Evolutionary conservation across 768 basidiomycete genomes (phyloP).

Genomic region (Crassisporium funariophilum): DNA sequence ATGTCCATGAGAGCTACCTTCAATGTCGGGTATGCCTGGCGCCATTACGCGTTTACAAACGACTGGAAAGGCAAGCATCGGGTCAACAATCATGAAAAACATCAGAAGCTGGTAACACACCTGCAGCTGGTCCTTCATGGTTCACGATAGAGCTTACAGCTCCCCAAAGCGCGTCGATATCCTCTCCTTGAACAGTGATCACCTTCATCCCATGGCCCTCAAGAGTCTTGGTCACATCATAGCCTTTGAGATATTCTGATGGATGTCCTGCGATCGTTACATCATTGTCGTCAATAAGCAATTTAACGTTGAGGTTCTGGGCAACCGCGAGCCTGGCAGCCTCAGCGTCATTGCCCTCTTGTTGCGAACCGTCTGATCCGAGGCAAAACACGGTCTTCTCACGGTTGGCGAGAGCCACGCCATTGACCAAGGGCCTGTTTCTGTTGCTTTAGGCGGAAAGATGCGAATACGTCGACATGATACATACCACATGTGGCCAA

Average conservation of each 20-base stretch:
- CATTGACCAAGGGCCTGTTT: constrained; percentile 74
- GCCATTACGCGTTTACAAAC: constrained; percentile 72
- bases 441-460: constrained; percentile 1
- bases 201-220: constrained; percentile 84
- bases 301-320: constrained; percentile 79
- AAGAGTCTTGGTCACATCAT: constrained; percentile 68
- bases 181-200: constrained; percentile 72
- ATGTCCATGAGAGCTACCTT: constrained; percentile 80
- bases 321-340: constrained; percentile 88
- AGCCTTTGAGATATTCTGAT: constrained; percentile 83
- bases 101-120: constrained; percentile 35
- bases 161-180: constrained; percentile 76
- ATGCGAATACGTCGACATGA: background rate
- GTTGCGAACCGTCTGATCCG: constrained; percentile 89
- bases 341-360: constrained; percentile 91
- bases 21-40: constrained; percentile 69
- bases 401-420: constrained; percentile 77
- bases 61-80: constrained; percentile 40
- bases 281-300: constrained; percentile 89
- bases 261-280: constrained; percentile 94
- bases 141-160: constrained; percentile 57
- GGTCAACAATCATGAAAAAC: background rate
- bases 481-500: constrained; percentile 83
- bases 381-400: constrained; percentile 80
- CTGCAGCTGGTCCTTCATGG: constrained; percentile 76